Evolutionary conservation across 768 basidiomycete genomes (phyloP), one percentile per base, ranked within the genome.

Genomic region (Tricholoma flavovirens): DNA sequence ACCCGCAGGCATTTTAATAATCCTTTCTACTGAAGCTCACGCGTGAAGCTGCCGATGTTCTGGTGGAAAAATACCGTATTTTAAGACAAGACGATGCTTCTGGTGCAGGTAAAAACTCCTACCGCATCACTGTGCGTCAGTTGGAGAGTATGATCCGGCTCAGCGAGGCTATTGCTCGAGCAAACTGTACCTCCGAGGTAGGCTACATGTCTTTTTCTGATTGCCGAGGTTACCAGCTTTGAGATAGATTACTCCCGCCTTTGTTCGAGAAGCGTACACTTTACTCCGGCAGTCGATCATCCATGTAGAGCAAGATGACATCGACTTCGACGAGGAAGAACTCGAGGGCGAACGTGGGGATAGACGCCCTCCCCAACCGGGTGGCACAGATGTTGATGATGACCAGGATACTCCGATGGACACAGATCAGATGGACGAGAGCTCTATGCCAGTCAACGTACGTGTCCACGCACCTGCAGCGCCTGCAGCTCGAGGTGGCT

Each of bases 91-190:
- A 98, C 60, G 97, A 99, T 69, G 83, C 92, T 2, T 83, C 86
- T 12, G 94, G 95, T 5, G 81, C 83, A 4, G 90, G 92, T 15
- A 81, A 84, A 62, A 98, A 97, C 67, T 96, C 94, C 15, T 98
- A 96, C 68, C 84, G 96, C 30, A 98, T 98, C 63, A 98, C 97
- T 6, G 97, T 98, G 30, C 90, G 97, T 69, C 97, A 98, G 68
- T 77, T 99, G 45, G 97, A 98, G 70, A 93, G 91, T 70, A 96
- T 99, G 94, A 93, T 99, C 62, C 95, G 97, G 26, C 75, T 99
- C 52, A 91, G 90, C 61, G 97, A 99, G 70, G 97, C 95, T 21
- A 98, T 98, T 63, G 97, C 97, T 5, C 80, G 97, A 36, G 94
- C 96, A 1, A 98, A 98, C 69, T 98, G 97, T 69, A 90, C 90